Evolutionary conservation across 108 stramenopile species (phyloP), one percentile per base, ranked within the genome.

Genomic region (Phaeodactylum tricornutum): DNA sequence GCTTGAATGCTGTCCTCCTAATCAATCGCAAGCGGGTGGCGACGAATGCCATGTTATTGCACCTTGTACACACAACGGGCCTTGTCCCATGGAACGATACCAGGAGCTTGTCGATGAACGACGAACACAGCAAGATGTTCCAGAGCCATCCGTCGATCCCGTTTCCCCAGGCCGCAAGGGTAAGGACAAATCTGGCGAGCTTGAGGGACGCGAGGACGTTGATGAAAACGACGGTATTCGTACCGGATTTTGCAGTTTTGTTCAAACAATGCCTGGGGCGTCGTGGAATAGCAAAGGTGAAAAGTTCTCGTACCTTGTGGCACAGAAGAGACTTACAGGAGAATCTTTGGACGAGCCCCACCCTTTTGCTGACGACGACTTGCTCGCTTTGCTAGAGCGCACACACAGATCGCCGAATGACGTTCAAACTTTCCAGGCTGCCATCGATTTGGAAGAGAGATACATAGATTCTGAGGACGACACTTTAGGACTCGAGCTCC

Each of bases 241-340:
- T 11, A 25, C 39, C 15, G 55, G 65, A 17, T 88, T 77, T 59
- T 88, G 87, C 47, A 84, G 87, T 54, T 88, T 88, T 66, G 87
- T 89, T 36, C 87, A 89, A 33, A 65, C 61, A n/a, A 55, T 88
- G 34, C 77, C 87, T 23, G 80, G 78, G 21, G 59, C 53, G 17
- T 50, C 31, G 15, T 40, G 61, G 34, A 71, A 65, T 49, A 67
- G 39, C 5, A 28, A 36, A 47, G 77, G 81, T 36, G 87, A 89
- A 57, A 89, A 84, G 47, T 84, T 89, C 49, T 77, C 80, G 1
- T 89, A 89, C 50, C 61, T 89, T 20, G 87, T 82, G 37, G 72
- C 75, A 1, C 87, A 89, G 54, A 89, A 89, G 46, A 57, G 71
- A 29, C 42, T 62, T 22, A 48, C 40, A n/a, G 49, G 61, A 28